A percentile compares a stretch with the other conserved stretches of the same genome.
Conservation (phyloP, 495 filamentous ascomycete species). For the Umbilicaria muhlenbergii region DNA sequence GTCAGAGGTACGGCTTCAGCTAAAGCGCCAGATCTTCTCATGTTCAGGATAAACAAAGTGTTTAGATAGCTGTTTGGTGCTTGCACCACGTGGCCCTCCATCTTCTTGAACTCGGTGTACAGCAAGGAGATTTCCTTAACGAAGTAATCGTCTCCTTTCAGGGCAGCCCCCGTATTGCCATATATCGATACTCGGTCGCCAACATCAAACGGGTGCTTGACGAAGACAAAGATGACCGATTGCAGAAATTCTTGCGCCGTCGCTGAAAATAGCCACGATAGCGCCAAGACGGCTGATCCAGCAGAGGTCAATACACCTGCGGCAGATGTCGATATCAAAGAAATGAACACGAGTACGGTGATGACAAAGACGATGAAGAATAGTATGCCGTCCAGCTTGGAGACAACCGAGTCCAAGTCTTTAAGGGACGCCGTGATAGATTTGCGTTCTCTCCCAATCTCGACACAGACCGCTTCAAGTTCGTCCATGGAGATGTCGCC, state of each 20-base stretch:
- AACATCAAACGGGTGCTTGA: constrained; percentile 96
- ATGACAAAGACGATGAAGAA: constrained; percentile 72
- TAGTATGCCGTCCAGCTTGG: constrained; percentile 76
- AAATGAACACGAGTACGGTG: constrained; percentile 69
- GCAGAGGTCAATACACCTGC: constrained; percentile 73
- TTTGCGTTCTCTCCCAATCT: constrained; percentile 89
- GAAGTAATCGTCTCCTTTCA: constrained; percentile 83
- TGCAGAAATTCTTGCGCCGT: constrained; percentile 91
- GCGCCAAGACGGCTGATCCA: constrained; percentile 69
- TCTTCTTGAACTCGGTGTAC: constrained; percentile 96
- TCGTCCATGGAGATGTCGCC: constrained; percentile 96
- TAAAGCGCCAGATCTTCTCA: constrained; percentile 73
- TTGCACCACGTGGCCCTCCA: constrained; percentile 91
- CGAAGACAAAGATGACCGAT: constrained; percentile 87
- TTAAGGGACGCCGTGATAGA: constrained; percentile 88
- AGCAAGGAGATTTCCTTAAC: constrained; percentile 91
- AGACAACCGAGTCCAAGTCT: constrained; percentile 89
- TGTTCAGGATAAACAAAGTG: constrained; percentile 85
- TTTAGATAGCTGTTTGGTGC: constrained; percentile 92
- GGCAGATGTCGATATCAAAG: constrained; percentile 76
- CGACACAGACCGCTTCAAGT: constrained; percentile 81
- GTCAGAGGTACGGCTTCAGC: constrained; percentile 76
- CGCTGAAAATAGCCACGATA: constrained; percentile 83
- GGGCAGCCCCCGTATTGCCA: constrained; percentile 64
- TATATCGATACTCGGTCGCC: constrained; percentile 88